Conservation (phyloP, 768 basidiomycete species). For the Auricularia sp. region DNA sequence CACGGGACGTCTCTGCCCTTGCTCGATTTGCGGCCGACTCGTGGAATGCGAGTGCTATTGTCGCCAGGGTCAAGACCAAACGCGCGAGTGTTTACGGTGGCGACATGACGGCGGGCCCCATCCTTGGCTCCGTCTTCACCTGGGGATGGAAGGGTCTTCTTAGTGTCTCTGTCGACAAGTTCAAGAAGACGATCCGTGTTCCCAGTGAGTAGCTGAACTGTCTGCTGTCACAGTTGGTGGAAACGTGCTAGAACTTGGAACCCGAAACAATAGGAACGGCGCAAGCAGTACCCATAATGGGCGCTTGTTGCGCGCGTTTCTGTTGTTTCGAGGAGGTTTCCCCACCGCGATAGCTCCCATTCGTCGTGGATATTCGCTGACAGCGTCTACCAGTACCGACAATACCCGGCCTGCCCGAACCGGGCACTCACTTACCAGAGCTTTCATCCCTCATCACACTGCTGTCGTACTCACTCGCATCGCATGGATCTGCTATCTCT, state of each 20-base stretch:
- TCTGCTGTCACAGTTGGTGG: too few relatives aligned
- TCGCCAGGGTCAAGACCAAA: conserved; percentile 34
- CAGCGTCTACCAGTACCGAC: conserved; percentile 39
- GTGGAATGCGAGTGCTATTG: conserved; percentile 46
- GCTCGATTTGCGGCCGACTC: conserved; percentile 43
- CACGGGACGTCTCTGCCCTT: conserved; percentile 39
- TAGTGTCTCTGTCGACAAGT: conserved; percentile 31
- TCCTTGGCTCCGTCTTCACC: neutral
- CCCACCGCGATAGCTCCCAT: neutral
- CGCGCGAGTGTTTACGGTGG: conserved; percentile 46
- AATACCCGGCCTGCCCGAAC: conserved; percentile 61
- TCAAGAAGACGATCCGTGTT: conserved; percentile 38
- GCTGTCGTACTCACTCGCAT: conserved; percentile 39
- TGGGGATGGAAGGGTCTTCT: conserved; percentile 39
- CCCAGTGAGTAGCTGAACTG: conserved; percentile 36
- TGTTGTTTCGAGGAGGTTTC: too few relatives aligned
- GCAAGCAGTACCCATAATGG: too few relatives aligned
- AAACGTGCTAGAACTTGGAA: too few relatives aligned
- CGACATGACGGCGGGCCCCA: conserved; percentile 14
- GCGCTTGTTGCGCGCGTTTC: too few relatives aligned
- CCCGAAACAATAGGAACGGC: too few relatives aligned
- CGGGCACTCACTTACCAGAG: conserved; percentile 38
- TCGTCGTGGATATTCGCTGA: neutral
- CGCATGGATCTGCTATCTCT: neutral
- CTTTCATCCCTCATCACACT: conserved; percentile 53